Percentiles rank a stretch among this genome's conserved stretches.
Conservation (phyloP, 768 basidiomycete genomes). For the Boletales sp. region DNA sequence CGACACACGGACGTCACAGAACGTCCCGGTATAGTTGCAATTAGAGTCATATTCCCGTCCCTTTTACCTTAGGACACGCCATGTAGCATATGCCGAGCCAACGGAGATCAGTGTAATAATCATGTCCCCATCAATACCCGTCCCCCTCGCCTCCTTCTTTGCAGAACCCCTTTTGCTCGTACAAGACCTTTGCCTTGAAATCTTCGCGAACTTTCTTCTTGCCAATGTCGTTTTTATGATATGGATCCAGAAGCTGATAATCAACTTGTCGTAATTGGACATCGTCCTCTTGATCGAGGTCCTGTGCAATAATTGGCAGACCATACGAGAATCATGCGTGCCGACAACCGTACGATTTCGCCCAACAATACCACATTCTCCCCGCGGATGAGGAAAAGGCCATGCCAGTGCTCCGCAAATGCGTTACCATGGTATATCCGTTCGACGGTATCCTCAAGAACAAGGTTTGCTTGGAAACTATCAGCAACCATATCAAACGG, state of each 20-base stretch:
- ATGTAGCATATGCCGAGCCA: background rate
- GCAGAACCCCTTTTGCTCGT: conserved; percentile 84
- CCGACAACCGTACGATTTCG: conserved; percentile 74
- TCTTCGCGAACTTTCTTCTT: conserved; percentile 79
- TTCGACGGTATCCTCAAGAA: conserved; percentile 93
- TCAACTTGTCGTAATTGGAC: conserved; percentile 75
- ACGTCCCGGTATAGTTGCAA: conserved; percentile 7
- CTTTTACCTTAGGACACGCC: background rate
- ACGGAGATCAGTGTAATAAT: conserved; percentile 13
- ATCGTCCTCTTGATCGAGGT: conserved; percentile 90
- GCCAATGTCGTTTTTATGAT: conserved; percentile 72
- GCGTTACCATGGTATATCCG: conserved; percentile 87
- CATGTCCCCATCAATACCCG: conserved; percentile 58
- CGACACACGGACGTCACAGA: background rate
- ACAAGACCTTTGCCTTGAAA: conserved; percentile 75
- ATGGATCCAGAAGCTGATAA: conserved; percentile 61
- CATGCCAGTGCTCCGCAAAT: conserved; percentile 85
- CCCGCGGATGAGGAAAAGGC: conserved; percentile 91
- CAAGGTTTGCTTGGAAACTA: conserved; percentile 77
- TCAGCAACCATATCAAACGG: background rate
- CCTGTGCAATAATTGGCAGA: conserved; percentile 44
- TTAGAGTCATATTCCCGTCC: conserved; percentile 15
- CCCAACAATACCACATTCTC: conserved; percentile 98
- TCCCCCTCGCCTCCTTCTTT: conserved; percentile 97
- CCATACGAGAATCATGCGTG: background rate